These are phyloP conservation scores for Eucalyptus paniculata DNA, from an alignment of 345 rosid species.

Conservation along the genomic window DNA sequence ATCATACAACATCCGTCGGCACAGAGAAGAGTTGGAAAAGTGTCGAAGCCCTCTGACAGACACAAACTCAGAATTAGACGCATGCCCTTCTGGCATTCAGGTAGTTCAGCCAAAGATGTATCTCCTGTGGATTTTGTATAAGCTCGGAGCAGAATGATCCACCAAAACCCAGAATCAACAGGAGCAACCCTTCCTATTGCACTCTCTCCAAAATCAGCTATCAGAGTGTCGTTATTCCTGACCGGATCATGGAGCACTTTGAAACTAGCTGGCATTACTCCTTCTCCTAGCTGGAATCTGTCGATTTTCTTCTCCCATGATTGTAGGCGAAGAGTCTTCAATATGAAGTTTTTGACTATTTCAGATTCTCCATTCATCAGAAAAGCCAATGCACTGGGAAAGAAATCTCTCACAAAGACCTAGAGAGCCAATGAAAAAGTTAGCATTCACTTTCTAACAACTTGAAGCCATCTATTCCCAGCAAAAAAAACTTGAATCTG, in stretches of 20 bases:
- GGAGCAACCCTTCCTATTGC: conserved; percentile 99
- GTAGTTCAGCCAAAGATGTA: conserved; percentile 66
- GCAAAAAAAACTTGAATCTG: not conserved
- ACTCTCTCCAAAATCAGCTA: conserved; percentile 95
- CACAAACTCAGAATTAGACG: conserved; percentile 82
- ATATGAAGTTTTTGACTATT: conserved; percentile 71
- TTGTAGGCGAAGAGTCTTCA: conserved; percentile 91
- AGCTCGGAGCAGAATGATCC: conserved; percentile 89
- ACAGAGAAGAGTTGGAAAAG: conserved; percentile 94
- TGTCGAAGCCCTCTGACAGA: conserved; percentile 90
- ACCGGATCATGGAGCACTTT: conserved; percentile 90
- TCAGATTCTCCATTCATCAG: conserved; percentile 84
- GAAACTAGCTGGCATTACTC: conserved; percentile 99
- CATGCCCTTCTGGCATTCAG: conserved; percentile 97
- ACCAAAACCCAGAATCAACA: conserved; percentile 97
- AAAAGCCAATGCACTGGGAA: conserved; percentile 88
- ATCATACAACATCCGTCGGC: conserved; percentile 99
- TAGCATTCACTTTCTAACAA: not conserved
- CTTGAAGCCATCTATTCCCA: too few species aligned
- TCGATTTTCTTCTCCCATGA: conserved; percentile 99
- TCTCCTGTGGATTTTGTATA: conserved; percentile 93
- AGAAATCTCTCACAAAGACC: conserved; percentile 95
- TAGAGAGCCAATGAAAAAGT: conserved; percentile 2
- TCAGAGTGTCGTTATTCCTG: conserved; percentile 63
- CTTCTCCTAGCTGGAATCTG: conserved; percentile 92